These are phyloP conservation scores for Hypoxylon fuscum DNA, from an alignment of 495 filamentous ascomycete species.

Conservation along the genomic window DNA sequence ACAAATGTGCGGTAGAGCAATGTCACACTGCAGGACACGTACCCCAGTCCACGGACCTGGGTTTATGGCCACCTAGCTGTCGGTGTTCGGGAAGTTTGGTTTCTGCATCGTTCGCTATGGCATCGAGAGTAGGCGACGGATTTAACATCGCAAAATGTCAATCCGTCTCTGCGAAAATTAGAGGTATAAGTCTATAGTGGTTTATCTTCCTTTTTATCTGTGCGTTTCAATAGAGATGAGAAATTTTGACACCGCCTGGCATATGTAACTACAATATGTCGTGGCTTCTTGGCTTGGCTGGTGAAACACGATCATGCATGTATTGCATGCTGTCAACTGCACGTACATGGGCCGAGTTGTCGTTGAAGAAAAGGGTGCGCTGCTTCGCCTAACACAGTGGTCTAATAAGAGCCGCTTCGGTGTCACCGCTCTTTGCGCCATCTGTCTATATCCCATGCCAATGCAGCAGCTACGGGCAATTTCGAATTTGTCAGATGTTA, in stretches of 20 bases:
- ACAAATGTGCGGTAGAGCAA: neutral
- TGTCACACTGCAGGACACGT: neutral
- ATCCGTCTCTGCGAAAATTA: neutral
- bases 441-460: neutral
- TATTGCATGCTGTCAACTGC: conserved; percentile 11
- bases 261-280: neutral
- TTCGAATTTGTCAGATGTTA: conserved; percentile 19
- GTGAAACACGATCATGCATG: conserved; percentile 22
- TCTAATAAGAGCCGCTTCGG: conserved; percentile 7
- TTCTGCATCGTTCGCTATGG: neutral
- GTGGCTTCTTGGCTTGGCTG: neutral
- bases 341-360: neutral
- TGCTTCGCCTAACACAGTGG: neutral
- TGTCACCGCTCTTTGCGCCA: conserved; percentile 40
- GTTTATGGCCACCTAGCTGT: neutral
- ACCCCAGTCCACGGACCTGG: neutral
- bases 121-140: too few species aligned
- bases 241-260: neutral
- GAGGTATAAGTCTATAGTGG: neutral
- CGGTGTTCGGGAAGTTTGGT: neutral
- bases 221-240: neutral
- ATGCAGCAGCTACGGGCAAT: neutral
- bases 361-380: conserved; percentile 2
- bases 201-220: neutral
- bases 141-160: neutral